A percentile compares a stretch with the other conserved stretches of the same genome.
Evolutionary conservation across 306 rosid species (phyloP).

Genomic region (Rosa multiflora): DNA sequence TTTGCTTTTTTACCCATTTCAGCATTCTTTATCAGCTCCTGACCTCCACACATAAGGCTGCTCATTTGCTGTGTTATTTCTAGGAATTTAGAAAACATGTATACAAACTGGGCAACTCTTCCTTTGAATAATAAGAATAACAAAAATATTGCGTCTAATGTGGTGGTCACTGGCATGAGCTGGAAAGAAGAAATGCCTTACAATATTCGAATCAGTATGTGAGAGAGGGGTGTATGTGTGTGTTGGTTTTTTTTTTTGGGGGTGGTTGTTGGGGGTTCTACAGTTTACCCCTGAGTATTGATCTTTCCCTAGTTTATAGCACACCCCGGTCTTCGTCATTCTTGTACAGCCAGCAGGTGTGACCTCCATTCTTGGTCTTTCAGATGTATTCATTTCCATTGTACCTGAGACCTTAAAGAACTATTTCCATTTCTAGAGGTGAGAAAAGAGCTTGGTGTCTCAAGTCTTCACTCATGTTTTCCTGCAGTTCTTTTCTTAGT

Average conservation of each 20-base stretch:
- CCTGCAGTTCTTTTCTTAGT: not conserved
- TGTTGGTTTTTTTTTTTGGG: too few species aligned
- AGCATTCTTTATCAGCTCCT: not conserved
- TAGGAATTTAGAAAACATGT: not conserved
- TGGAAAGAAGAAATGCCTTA: not conserved
- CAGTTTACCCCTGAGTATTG: not conserved
- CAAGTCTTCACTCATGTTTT: not conserved
- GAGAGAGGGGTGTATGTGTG: not conserved
- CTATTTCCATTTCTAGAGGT: not conserved
- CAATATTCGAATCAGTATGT: not conserved
- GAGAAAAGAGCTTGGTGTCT: not conserved
- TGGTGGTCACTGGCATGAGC: not conserved
- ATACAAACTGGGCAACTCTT: not conserved
- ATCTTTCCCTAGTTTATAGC: not conserved
- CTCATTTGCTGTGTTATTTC: not conserved
- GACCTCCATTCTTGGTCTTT: not conserved
- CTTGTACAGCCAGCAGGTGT: not conserved
- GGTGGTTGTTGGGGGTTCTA: too few species aligned
- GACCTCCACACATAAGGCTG: not conserved
- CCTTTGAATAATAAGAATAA: not conserved
- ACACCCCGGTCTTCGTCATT: not conserved
- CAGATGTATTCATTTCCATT: not conserved
- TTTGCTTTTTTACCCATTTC: not conserved
- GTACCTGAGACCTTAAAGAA: not conserved
- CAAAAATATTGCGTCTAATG: not conserved